Evolutionary conservation across 169 alveolate genomes (phyloP), one percentile per base, ranked within the genome.

Genomic region (Theileria equi): DNA sequence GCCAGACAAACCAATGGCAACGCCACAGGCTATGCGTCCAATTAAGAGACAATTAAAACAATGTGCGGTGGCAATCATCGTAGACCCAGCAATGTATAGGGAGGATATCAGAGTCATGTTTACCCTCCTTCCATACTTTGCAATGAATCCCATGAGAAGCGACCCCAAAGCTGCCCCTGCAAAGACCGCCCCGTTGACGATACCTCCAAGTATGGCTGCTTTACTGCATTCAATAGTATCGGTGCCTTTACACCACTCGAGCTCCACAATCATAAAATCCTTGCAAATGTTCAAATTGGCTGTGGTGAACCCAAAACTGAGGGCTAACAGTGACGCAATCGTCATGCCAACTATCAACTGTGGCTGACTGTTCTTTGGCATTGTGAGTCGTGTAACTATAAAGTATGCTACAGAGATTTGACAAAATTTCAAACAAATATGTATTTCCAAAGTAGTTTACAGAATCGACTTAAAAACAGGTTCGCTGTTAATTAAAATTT

Each of bases 1-100:
- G 0, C 83, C 92, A 1, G 94, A 81, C 40, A 89, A 26, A 0
- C 95, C 95, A 35, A 90, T 82, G n/a, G 89, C 92, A 31, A 88
- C 60, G 2, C 95, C 95, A 5, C 82, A 79, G n/a, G 84, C 61
- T 5, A 90, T 34, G 8, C 95, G 82, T 5, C 92, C 91, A 19
- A 80, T 28, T 44, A 90, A 62, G 3, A 91, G 61, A n/a, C 88
- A 62, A 36, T 67, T 55, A 58, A 84, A 84, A 49, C 78, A 68
- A 34, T 66, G 73, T 5, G 88, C 67, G 36, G 81, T 68, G 5
- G 88, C 40, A 7, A 84, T 41, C 32, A 84, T 44, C 19, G 67
- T 28, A 50, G 85, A 63, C 28, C 86, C 89, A 29, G 76, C 41
- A 63, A 84, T 50, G 65, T 66, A 68, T 25, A 84, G 45, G 49